Conservation (phyloP, 192 early-diverging fungal species). For the Backusella tarrabulga region DNA sequence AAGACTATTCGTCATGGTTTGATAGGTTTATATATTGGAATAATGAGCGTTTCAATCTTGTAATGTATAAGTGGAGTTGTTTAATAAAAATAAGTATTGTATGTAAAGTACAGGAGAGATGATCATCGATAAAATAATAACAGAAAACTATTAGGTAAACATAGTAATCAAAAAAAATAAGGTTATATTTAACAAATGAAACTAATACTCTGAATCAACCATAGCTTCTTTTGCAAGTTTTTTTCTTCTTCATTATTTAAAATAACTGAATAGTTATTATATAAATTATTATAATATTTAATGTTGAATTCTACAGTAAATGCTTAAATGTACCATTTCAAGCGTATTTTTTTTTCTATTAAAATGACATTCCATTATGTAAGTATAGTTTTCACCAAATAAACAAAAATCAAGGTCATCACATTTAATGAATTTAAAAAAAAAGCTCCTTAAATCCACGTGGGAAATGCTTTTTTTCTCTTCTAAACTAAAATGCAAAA, state of each 20-base stretch:
- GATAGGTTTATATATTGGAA: not conserved
- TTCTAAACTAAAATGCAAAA: not conserved
- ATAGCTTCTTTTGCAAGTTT: not conserved
- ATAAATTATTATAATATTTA: not conserved
- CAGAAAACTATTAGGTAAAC: not conserved
- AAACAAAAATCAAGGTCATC: not conserved
- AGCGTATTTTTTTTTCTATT: not conserved
- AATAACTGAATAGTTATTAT: not conserved
- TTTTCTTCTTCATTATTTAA: not conserved
- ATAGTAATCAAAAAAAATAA: not conserved
- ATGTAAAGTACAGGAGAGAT: not conserved
- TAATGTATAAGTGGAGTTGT: not conserved
- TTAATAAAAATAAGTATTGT: not conserved
- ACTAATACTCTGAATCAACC: too few relatives aligned
- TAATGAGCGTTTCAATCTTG: not conserved
- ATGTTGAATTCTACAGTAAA: not conserved
- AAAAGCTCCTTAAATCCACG: not conserved
- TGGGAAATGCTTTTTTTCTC: not conserved
- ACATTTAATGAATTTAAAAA: not conserved
- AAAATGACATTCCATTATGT: not conserved
- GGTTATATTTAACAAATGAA: not conserved
- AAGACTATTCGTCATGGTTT: not conserved
- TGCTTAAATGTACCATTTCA: too few relatives aligned
- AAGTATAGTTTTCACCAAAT: not conserved
- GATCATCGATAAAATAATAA: not conserved